A percentile compares a stretch with the other conserved stretches of the same genome.
phyloP scores from a whole-genome alignment of 1,284 basidiomycete genomes.

The Ganoderma sp. region DNA sequence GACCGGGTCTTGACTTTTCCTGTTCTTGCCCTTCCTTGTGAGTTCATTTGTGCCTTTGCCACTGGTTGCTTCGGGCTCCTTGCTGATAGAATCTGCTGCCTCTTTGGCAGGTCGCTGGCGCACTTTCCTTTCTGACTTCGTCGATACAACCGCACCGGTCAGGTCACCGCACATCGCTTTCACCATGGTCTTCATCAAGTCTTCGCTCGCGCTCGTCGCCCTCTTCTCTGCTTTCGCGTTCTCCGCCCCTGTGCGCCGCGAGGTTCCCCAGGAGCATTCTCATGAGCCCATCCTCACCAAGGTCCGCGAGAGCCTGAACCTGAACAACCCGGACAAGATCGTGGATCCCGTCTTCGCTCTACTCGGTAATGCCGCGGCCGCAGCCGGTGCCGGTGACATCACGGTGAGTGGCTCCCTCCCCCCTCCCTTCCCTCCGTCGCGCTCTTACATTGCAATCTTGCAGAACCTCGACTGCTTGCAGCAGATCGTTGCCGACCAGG shows the following conservation, averaged over 20 bases:
- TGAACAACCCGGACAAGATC: slow-evolving; percentile 68
- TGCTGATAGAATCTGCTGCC: background rate
- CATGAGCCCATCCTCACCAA: slow-evolving; percentile 62
- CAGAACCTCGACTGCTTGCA: slow-evolving; percentile 70
- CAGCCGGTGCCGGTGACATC: slow-evolving; percentile 57
- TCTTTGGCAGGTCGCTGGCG: slow-evolving; percentile 37
- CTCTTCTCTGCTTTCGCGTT: slow-evolving; percentile 45
- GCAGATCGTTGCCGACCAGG: slow-evolving; percentile 67
- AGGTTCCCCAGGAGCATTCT: slow-evolving; percentile 76
- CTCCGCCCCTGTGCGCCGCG: slow-evolving; percentile 57
- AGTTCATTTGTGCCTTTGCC: slow-evolving; percentile 6
- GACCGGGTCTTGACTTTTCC: slow-evolving; percentile 59
- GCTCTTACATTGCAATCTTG: background rate
- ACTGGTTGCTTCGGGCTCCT: background rate
- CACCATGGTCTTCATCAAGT: slow-evolving; percentile 53
- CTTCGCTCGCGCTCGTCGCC: slow-evolving; percentile 45
- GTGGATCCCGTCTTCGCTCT: slow-evolving; percentile 69
- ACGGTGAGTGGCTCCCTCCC: slow-evolving; percentile 44
- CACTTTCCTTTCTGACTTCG: slow-evolving; percentile 33
- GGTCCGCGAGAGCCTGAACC: slow-evolving; percentile 52
- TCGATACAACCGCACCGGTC: slow-evolving; percentile 34
- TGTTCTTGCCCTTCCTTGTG: slow-evolving; percentile 34
- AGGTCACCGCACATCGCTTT: slow-evolving; percentile 30
- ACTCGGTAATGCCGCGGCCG: slow-evolving; percentile 67
- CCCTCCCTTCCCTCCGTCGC: background rate